phyloP scores from a whole-genome alignment of 208 protist genomes.

The Wallacemonas rigidus region DNA sequence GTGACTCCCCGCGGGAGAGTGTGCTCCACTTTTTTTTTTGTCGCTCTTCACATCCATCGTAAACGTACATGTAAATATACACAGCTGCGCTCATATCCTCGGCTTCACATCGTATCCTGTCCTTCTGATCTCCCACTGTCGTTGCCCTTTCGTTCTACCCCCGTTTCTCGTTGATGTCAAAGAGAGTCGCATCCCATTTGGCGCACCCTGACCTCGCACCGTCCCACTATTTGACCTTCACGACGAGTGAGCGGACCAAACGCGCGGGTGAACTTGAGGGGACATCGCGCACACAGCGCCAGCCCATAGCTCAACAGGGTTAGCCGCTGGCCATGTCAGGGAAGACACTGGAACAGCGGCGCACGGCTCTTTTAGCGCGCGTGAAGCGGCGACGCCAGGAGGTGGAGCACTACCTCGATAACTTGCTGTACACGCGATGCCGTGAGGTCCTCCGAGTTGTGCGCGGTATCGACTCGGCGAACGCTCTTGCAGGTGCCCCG shows the following conservation, averaged over 20 bases:
- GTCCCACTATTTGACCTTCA: too few species aligned
- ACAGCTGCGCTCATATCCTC: too few species aligned
- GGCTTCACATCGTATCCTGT: too few species aligned
- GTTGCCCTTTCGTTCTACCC: too few species aligned
- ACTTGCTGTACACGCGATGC: slow-evolving; percentile 63
- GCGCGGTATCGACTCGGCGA: neutral
- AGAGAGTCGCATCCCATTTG: too few species aligned
- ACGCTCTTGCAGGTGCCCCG: neutral
- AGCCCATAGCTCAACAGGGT: too few species aligned
- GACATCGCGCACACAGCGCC: too few species aligned
- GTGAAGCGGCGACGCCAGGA: slow-evolving; percentile 61
- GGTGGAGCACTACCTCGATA: slow-evolving; percentile 55
- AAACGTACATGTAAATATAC: neutral
- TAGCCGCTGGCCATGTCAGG: neutral
- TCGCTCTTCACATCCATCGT: neutral
- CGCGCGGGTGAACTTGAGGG: too few species aligned
- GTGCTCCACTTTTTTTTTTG: neutral
- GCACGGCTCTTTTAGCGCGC: slow-evolving; percentile 36
- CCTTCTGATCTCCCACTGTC: too few species aligned
- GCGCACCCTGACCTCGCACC: too few species aligned
- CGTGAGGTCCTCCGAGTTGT: slow-evolving; percentile 30
- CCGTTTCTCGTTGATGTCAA: too few species aligned
- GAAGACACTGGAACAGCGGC: neutral
- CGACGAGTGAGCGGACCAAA: too few species aligned
- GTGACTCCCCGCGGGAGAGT: neutral